Base-by-base conservation (phyloP, 345 rosid species). In the thale cress (Arabidopsis thaliana) region DNA sequence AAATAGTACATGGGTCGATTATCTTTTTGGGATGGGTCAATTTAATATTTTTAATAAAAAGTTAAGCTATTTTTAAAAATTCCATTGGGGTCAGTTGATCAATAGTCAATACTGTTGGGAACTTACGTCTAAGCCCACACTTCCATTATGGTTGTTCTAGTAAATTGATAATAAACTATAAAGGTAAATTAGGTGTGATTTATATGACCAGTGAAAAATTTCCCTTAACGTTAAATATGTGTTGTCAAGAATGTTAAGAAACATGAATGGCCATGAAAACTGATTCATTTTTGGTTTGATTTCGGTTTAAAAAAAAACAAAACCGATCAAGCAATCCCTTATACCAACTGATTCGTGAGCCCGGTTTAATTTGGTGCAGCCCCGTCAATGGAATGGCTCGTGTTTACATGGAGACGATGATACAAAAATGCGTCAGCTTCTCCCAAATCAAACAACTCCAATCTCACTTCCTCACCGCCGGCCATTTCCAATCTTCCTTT, bases 391-490 rank as follows among this genome's bases (percentile, higher is more conserved):
- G 44, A 37, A 77, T 78, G 81, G 81, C 81, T 58, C 64, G 72
- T 1, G 81, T 78, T 50, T 78, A 72, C 74, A 72, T 85, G 24
- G 85, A 88, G 22, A 48, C 83, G 3, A 71, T 87, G 38, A 57
- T 86, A 25, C 70, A 78, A 53, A 85, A 60, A 74, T 83, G 93
- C 86, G 51, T 61, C 34, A 59, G 78, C 5, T 67, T 83, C 73
- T 49, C 84, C 8, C 98, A 84, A 65, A 75, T 86, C 68, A 84
- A 85, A 64, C 90, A 91, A 42, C 78, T 91, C 81, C 96, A 93
- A 53, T 83, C 93, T 55, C 85, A 87, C 76, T 84, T 93, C 50
- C 42, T 84, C 10, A 82, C 84, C 57, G 73, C 88, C 13, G 91
- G 91, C 28, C 84, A 78, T n/a, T 84, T 79, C 79, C 76, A 78